Evolutionary conservation across 2,329 filamentous ascomycete genomes (phyloP).

Genomic region (Exophiala sp.): DNA sequence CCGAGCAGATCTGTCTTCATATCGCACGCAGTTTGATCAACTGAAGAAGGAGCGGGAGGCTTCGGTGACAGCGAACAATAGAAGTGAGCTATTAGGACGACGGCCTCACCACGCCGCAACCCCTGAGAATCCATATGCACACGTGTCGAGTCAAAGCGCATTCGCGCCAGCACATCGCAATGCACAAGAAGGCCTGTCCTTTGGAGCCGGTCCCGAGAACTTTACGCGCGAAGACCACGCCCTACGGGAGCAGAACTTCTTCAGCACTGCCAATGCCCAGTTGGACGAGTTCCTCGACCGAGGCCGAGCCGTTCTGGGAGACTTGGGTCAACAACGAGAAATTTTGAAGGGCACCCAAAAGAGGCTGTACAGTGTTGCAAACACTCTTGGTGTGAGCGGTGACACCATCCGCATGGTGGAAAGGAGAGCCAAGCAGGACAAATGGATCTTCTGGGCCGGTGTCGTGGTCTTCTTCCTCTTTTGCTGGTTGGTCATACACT

Average conservation of each 20-base stretch:
- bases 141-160: conserved; percentile 49
- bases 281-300: conserved; percentile 92
- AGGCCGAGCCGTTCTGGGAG: conserved; percentile 83
- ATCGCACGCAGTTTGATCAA: conserved; percentile 70
- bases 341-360: conserved; percentile 94
- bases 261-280: conserved; percentile 73
- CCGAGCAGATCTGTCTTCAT: conserved; percentile 74
- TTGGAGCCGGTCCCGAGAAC: conserved; percentile 50
- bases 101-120: conserved; percentile 74
- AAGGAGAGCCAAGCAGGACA: conserved; percentile 85
- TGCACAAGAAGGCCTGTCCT: conserved; percentile 40
- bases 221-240: conserved; percentile 75
- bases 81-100: conserved; percentile 78
- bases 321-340: conserved; percentile 84
- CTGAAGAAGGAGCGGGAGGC: conserved; percentile 78
- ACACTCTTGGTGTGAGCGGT: conserved; percentile 86
- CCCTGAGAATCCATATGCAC: conserved; percentile 90
- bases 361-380: conserved; percentile 85
- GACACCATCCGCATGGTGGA: conserved; percentile 98
- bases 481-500: conserved; percentile 87
- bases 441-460: conserved; percentile 93
- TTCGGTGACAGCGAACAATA: conserved; percentile 62
- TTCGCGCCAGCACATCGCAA: conserved; percentile 35
- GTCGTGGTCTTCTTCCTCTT: conserved; percentile 85
- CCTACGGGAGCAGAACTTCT: conserved; percentile 84